Evolutionary conservation across 1,284 basidiomycete genomes (phyloP).

Genomic region (Filobasidium uniguttulatum): DNA sequence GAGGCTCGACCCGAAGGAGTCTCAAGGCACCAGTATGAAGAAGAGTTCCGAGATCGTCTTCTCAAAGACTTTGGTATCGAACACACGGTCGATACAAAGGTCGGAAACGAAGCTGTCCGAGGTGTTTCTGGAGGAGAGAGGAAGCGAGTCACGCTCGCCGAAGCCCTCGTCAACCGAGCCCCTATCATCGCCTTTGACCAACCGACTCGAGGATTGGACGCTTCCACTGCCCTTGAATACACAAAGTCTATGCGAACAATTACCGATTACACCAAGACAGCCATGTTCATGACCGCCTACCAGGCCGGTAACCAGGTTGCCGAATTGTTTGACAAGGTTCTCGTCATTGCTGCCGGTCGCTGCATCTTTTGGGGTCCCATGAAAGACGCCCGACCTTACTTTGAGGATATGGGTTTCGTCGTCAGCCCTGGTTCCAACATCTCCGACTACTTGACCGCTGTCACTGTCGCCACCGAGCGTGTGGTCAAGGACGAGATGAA

Average conservation of each 20-base stretch:
- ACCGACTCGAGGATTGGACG: slow-evolving; percentile 60
- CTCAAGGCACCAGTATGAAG: slow-evolving; percentile 39
- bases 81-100: slow-evolving; percentile 41
- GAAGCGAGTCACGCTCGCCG: slow-evolving; percentile 56
- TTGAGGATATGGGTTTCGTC: slow-evolving; percentile 62
- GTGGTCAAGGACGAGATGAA: slow-evolving; percentile 42
- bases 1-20: slow-evolving; percentile 39
- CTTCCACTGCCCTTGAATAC: slow-evolving; percentile 70
- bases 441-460: slow-evolving; percentile 46
- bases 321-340: slow-evolving; percentile 52
- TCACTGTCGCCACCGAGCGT: slow-evolving; percentile 46
- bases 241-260: slow-evolving; percentile 56
- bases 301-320: slow-evolving; percentile 55
- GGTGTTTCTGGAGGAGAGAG: slow-evolving; percentile 18
- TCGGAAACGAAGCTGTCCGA: slow-evolving; percentile 13
- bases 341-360: slow-evolving; percentile 63
- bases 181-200: slow-evolving; percentile 56
- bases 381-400: slow-evolving; percentile 58
- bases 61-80: slow-evolving; percentile 48
- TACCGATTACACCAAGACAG: slow-evolving; percentile 60
- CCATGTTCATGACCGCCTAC: slow-evolving; percentile 70
- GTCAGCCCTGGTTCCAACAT: slow-evolving; percentile 31
- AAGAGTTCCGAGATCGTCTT: slow-evolving; percentile 42
- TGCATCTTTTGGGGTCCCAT: slow-evolving; percentile 69
- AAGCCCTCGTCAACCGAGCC: slow-evolving; percentile 48